Base-by-base conservation (phyloP, 1,139 yeast species). In the Yamadazyma diddensiae region DNA sequence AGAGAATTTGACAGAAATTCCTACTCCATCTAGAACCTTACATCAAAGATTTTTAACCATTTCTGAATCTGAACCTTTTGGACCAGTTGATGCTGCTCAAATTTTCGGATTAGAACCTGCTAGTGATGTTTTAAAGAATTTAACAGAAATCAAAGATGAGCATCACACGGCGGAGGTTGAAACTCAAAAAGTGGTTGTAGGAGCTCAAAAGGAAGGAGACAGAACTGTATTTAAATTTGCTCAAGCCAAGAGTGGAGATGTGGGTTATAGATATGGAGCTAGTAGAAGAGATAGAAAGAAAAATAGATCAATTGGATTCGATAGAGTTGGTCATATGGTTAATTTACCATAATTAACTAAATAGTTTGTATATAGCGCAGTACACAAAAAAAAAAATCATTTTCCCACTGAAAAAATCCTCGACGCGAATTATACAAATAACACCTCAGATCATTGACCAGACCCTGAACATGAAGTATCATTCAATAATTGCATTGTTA, bases 41-140 rank as follows among this genome's bases (percentile, higher is more conserved):
- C 80, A 79, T 42, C 90, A 94, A 47, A 73, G 94, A 45, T 90
- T 88, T 65, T 63, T 87, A 55, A 83, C 94, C 15, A 82, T 92
- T 55, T 92, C 96, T 10, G 97, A 92, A 62, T 80, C 90, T 14
- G 94, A 88, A 61, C 95, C 96, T n/a, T 90, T 90, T 57, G 97
- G 97, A 4, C 95, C 97, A 6, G 74, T 88, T 6, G 97, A 92
- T 53, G 97, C 98, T n/a, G 96, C 98, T 31, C 67, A 78, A 39
- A 74, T 84, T 27, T 77, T 86, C 46, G 88, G 75, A 28, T 70
- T 90, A 44, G 92, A 86, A 54, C 94, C 95, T 14, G 97, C 97
- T 25, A 74, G 78, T 33, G 79, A 73, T 28, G 83, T 94, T 3
- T 70, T 87, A 47, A 77, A 78, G 45, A 73, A 73, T 49, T 70